A percentile compares a stretch with the other conserved stretches of the same genome.
These are phyloP conservation scores for Gastrolobium villosum DNA, from an alignment of 306 rosid species.

Conservation along the genomic window DNA sequence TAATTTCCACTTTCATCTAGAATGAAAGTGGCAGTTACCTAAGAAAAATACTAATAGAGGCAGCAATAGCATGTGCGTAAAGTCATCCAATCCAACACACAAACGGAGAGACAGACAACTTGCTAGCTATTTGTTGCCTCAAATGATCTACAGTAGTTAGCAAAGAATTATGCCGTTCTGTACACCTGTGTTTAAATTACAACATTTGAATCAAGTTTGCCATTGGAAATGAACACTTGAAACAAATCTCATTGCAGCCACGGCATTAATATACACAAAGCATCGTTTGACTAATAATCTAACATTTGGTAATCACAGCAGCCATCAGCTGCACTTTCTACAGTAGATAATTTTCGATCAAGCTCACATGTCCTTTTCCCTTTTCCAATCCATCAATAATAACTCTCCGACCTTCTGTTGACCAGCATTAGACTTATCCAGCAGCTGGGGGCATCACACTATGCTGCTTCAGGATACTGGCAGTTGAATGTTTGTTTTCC, in stretches of 20 bases:
- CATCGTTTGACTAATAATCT: slow-evolving; percentile 20
- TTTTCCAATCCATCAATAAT: slow-evolving; percentile 57
- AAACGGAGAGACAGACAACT: too few relatives aligned
- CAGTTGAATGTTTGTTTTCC: slow-evolving; percentile 52
- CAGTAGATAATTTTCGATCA: slow-evolving; percentile 30
- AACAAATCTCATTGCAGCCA: slow-evolving; percentile 42
- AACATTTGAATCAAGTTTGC: slow-evolving; percentile 52
- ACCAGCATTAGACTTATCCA: slow-evolving; percentile 51
- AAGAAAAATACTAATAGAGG: too few relatives aligned
- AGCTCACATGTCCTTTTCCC: slow-evolving; percentile 53
- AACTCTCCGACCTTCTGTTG: slow-evolving; percentile 55
- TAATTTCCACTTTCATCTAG: not conserved
- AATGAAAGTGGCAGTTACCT: too few relatives aligned
- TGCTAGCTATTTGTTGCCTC: slow-evolving; percentile 28
- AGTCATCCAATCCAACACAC: too few relatives aligned
- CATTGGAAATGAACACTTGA: slow-evolving; percentile 34
- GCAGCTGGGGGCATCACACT: slow-evolving; percentile 64
- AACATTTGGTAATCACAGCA: slow-evolving; percentile 33
- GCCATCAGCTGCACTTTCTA: slow-evolving; percentile 26
- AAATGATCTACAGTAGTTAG: slow-evolving; percentile 47
- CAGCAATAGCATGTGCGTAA: too few relatives aligned
- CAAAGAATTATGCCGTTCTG: slow-evolving; percentile 50
- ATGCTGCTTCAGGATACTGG: slow-evolving; percentile 51
- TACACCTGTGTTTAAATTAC: slow-evolving; percentile 53
- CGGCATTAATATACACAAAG: slow-evolving; percentile 53